Evolutionary conservation across 768 basidiomycete genomes (phyloP), one percentile per base, ranked within the genome.

Genomic region (Russula emetica): DNA sequence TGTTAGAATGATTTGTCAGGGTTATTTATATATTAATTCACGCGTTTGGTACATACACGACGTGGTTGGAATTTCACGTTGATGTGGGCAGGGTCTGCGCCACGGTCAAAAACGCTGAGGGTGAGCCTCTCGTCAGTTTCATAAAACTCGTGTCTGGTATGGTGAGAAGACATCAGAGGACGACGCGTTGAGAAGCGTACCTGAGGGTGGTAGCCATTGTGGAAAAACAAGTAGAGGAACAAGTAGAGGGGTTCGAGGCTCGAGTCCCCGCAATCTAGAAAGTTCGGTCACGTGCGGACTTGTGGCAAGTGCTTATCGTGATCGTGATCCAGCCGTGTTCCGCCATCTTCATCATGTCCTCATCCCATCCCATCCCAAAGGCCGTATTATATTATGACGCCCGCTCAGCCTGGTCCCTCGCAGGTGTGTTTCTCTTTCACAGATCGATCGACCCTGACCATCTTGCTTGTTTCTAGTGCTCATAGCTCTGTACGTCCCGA

Each of bases 321-420:
- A 44, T 9, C 9, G 7, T n/a, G n/a, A 44, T 11, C 26, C 26
- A 18, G 26, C 24, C 2, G 0, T 16, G 24, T 24, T 14, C 14
- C 14, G 14, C 24, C 14, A 49, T 28, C 55, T 47, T 22, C 20
- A 63, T 54, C 66, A 71, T 70, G 70, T 36, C 69, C 36, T 50
- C 28, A 24, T 49, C 65, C 2, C 54, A 58, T 57, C 38, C 36
- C 59, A 66, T 87, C 56, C 85, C 87, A 58, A 93, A 92, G 75
- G 92, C 92, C n/a, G 83, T 88, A 45, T 78, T 94, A 1, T 94
- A 93, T 75, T 86, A 86, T 74, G 82, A 75, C 60, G 79, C 82
- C 6, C 59, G 70, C 2, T 86, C 85, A 4, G 75, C 84, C 58
- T 90, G 87, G 89, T 85, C 83, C 40, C 79, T 83, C 55, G 83